Conservation (phyloP, 2,329 filamentous ascomycete species). For the Colletotrichum godetiae region DNA sequence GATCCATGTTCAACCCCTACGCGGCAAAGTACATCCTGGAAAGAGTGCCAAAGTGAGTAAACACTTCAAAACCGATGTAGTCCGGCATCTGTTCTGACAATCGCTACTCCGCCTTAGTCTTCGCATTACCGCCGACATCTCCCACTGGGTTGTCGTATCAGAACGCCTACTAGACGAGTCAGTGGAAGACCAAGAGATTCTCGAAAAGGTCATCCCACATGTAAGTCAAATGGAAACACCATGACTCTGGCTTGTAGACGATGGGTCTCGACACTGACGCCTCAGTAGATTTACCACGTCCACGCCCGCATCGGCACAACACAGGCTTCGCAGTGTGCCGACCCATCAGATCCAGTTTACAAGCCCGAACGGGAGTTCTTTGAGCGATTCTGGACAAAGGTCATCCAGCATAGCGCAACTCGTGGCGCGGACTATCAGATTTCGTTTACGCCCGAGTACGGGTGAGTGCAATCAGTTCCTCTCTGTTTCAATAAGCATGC, state of each 20-base stretch:
- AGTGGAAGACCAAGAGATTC: slow-evolving; percentile 24
- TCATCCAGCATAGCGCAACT: slow-evolving; percentile 27
- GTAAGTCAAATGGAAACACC: slow-evolving; percentile 36
- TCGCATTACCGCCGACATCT: slow-evolving; percentile 42
- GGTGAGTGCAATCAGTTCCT: neutral
- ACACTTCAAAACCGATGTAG: neutral
- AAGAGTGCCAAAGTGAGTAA: slow-evolving; percentile 43
- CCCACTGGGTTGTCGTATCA: slow-evolving; percentile 41
- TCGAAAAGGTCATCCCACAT: slow-evolving; percentile 42
- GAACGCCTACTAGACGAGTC: slow-evolving; percentile 1
- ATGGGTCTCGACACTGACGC: neutral
- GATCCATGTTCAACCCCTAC: slow-evolving; percentile 47
- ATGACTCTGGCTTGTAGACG: neutral
- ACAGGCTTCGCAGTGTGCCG: slow-evolving; percentile 49
- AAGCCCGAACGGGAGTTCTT: slow-evolving; percentile 45
- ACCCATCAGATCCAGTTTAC: slow-evolving; percentile 45
- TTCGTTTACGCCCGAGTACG: slow-evolving; percentile 29
- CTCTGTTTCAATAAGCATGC: neutral
- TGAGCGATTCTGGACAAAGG: slow-evolving; percentile 41
- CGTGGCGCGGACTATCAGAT: slow-evolving; percentile 12
- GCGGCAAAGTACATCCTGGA: slow-evolving; percentile 41
- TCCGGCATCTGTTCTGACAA: neutral
- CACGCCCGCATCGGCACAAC: slow-evolving; percentile 50
- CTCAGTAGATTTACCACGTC: slow-evolving; percentile 45
- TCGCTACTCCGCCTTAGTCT: slow-evolving; percentile 22